phyloP scores from a whole-genome alignment of 495 filamentous ascomycete genomes.

The Xylaria acuta region DNA sequence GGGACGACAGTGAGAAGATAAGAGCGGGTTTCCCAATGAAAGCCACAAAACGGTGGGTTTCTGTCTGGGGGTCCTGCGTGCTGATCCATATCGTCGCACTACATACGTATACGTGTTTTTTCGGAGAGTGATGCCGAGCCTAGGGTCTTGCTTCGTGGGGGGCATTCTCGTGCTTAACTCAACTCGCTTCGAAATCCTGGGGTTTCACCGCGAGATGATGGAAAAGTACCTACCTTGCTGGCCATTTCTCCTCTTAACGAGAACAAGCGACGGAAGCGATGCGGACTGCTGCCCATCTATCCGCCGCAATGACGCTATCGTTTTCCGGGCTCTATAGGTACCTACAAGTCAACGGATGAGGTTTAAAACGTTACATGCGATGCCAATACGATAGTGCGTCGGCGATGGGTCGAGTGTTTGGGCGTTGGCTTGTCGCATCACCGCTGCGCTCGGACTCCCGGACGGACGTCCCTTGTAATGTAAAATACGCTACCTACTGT shows the following conservation, averaged over 20 bases:
- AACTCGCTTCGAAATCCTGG: not conserved
- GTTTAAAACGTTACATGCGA: not conserved
- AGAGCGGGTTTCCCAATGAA: not conserved
- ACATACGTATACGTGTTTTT: not conserved
- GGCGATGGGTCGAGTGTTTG: not conserved
- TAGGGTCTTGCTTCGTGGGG: slow-evolving; percentile 8
- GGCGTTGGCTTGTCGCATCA: not conserved
- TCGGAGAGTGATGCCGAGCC: slow-evolving; percentile 10
- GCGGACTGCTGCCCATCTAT: not conserved
- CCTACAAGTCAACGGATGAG: not conserved
- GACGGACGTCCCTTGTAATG: slow-evolving; percentile 8
- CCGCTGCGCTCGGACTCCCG: slow-evolving; percentile 9
- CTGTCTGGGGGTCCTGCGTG: not conserved
- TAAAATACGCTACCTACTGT: not conserved
- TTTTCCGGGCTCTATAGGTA: not conserved
- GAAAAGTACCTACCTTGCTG: slow-evolving; percentile 1
- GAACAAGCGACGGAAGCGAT: not conserved
- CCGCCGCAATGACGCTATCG: not conserved
- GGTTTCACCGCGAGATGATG: not conserved
- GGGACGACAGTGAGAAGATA: not conserved
- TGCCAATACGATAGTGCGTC: not conserved
- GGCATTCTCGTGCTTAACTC: slow-evolving; percentile 1
- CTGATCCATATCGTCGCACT: not conserved
- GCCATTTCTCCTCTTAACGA: not conserved
- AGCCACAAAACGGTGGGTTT: not conserved